Base-by-base conservation (phyloP, 2,329 filamentous ascomycete species). In the Ophiostoma populinum region DNA sequence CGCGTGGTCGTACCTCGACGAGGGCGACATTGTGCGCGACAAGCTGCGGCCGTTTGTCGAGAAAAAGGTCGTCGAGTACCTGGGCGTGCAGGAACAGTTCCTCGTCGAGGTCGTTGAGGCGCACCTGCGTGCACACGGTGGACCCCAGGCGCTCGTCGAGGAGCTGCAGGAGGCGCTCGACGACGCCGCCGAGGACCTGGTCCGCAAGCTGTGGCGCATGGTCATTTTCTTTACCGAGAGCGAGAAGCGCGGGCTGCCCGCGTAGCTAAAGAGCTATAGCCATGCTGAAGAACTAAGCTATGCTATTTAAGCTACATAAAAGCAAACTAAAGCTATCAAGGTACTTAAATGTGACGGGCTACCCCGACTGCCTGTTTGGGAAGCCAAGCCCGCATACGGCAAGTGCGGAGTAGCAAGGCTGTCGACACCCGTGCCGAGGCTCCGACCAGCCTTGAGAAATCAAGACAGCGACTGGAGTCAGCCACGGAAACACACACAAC, bases 121-220 rank as follows among this genome's bases (percentile, higher is more conserved):
- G 48, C 83, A 92, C 55, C 61, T 98, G 42, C 70, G 77, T 43
- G 75, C 75, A 47, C 75, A 77, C 46, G 75, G 75, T 18, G 68
- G 67, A 42, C 81, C 90, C n/a, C 67, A 75, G 41, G 80, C 80
- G 37, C 55, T 98, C 47, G 81, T 87, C 15, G 81, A 83, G 45
- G 79, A 92, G 50, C 58, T 98, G 38, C 80, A 81, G 52, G 80
- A 79, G 74, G 82, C 83, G 28, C 64, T 98, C 42, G 90, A 94
- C 51, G 90, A 98, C 50, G 90, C 95, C 51, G 85, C 86, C 9
- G 86, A 94, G 55, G 77, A 81, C 18, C 61, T 98, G 45, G 86
- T 95, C 33, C 92, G 83, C 70, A 95, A 94, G 61, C 68, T 98
- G 24, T 98, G 90, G 90, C 74, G 87, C 34, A 92, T 95, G 83